These are phyloP conservation scores for Scheffersomyces lignosus DNA, from an alignment of 805 yeast genomes.

Conservation along the genomic window DNA sequence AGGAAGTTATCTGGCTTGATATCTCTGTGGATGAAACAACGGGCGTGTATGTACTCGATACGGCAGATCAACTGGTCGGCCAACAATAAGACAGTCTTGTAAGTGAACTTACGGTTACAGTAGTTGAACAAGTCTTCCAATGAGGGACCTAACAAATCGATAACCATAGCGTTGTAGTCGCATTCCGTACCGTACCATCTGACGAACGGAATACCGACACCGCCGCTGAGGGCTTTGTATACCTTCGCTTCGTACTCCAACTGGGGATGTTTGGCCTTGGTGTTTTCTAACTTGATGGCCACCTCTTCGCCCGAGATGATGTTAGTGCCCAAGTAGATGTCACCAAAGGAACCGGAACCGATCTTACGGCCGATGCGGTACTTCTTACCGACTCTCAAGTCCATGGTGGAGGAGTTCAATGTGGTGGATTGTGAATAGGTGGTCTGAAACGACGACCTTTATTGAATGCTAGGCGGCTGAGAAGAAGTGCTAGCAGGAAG, in stretches of 20 bases:
- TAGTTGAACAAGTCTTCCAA: slow-evolving; percentile 94
- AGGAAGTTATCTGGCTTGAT: slow-evolving; percentile 82
- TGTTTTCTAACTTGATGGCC: slow-evolving; percentile 90
- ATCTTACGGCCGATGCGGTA: slow-evolving; percentile 92
- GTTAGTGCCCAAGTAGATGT: slow-evolving; percentile 90
- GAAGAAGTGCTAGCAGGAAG: too few relatives aligned
- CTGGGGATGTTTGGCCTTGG: slow-evolving; percentile 93
- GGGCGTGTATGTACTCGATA: slow-evolving; percentile 91
- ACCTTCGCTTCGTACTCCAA: slow-evolving; percentile 96
- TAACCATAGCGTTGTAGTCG: slow-evolving; percentile 95
- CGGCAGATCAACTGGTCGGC: slow-evolving; percentile 95
- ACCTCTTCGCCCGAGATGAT: slow-evolving; percentile 96
- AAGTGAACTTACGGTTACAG: slow-evolving; percentile 90
- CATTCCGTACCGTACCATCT: slow-evolving; percentile 97
- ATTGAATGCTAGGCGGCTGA: too few relatives aligned
- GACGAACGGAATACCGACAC: slow-evolving; percentile 95
- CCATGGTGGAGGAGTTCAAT: slow-evolving; percentile 29
- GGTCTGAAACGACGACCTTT: neutral
- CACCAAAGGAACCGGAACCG: slow-evolving; percentile 97
- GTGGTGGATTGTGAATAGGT: neutral
- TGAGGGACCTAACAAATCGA: slow-evolving; percentile 92
- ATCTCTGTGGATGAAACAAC: slow-evolving; percentile 85
- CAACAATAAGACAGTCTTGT: slow-evolving; percentile 86
- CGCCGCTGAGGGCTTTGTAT: slow-evolving; percentile 91
- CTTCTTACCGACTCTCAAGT: slow-evolving; percentile 89